Conservation (phyloP, 805 yeast genomes). For the Candida pini region DNA sequence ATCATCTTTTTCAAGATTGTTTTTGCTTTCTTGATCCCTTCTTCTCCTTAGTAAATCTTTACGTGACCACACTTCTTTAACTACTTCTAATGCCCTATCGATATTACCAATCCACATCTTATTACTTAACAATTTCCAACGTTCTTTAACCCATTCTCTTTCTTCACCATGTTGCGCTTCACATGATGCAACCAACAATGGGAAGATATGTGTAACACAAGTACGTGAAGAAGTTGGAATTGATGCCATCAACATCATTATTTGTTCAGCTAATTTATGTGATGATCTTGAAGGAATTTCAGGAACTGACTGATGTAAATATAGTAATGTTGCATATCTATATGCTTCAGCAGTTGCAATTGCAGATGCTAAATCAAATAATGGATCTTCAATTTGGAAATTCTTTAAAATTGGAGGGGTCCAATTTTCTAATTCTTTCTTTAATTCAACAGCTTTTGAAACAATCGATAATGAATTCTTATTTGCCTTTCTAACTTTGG, state of each 20-base stretch:
- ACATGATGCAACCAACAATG: slow-evolving; percentile 59
- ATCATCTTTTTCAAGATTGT: slow-evolving; percentile 1
- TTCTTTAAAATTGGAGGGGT: slow-evolving; percentile 38
- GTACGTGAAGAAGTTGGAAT: slow-evolving; percentile 56
- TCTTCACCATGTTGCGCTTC: slow-evolving; percentile 57
- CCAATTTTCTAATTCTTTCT: slow-evolving; percentile 52
- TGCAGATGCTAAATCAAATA: slow-evolving; percentile 54
- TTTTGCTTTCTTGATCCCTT: slow-evolving; percentile 11
- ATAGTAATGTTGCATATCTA: slow-evolving; percentile 51
- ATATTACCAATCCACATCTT: slow-evolving; percentile 63
- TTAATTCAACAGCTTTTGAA: slow-evolving; percentile 49
- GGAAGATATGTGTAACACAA: slow-evolving; percentile 57
- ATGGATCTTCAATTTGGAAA: slow-evolving; percentile 35
- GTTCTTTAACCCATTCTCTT: slow-evolving; percentile 51
- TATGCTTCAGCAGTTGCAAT: slow-evolving; percentile 70
- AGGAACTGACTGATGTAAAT: slow-evolving; percentile 66
- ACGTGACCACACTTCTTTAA: slow-evolving; percentile 66
- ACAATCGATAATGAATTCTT: slow-evolving; percentile 42
- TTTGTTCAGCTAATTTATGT: slow-evolving; percentile 52
- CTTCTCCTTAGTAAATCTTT: slow-evolving; percentile 41
- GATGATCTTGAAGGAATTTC: slow-evolving; percentile 54
- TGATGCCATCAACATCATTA: slow-evolving; percentile 54
- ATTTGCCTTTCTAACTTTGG: slow-evolving; percentile 35
- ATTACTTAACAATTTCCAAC: slow-evolving; percentile 51
- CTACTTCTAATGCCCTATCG: slow-evolving; percentile 61